phyloP scores from a whole-genome alignment of 1,139 yeast species.

The Casaregolazyma suthepensis region DNA sequence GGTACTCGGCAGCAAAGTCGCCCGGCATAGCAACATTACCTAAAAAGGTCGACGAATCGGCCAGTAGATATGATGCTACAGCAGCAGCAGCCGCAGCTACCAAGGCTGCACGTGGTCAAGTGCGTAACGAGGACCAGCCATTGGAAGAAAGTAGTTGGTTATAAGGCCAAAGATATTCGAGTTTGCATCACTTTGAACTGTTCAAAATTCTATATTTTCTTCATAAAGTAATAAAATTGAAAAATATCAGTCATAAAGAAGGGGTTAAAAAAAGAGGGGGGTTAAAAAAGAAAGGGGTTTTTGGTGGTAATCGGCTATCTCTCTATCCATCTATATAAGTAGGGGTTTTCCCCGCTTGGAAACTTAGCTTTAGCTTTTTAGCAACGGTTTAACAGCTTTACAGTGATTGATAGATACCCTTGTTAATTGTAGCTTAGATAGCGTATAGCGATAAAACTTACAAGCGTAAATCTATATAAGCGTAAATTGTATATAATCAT shows the following conservation, averaged over 20 bases:
- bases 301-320: no score
- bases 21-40: neutral
- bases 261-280: no score
- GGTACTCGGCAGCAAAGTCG: constrained; percentile 1
- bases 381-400: neutral
- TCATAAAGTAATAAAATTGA: neutral
- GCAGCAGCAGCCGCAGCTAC: constrained; percentile 21
- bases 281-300: neutral
- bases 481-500: no score
- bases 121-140: neutral
- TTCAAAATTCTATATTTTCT: neutral
- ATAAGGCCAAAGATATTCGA: neutral
- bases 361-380: neutral
- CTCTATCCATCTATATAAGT: neutral
- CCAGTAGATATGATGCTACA: constrained; percentile 17
- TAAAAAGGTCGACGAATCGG: constrained; percentile 6
- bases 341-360: neutral
- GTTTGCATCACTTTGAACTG: neutral
- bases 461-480: neutral
- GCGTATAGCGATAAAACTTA: no score
- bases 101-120: constrained; percentile 11
- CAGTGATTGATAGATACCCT: no score
- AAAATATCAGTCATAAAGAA: no score
- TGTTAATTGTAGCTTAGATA: no score
- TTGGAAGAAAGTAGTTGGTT: constrained; percentile 6